phyloP scores from a whole-genome alignment of 306 rosid genomes.

The Pyrus communis region DNA sequence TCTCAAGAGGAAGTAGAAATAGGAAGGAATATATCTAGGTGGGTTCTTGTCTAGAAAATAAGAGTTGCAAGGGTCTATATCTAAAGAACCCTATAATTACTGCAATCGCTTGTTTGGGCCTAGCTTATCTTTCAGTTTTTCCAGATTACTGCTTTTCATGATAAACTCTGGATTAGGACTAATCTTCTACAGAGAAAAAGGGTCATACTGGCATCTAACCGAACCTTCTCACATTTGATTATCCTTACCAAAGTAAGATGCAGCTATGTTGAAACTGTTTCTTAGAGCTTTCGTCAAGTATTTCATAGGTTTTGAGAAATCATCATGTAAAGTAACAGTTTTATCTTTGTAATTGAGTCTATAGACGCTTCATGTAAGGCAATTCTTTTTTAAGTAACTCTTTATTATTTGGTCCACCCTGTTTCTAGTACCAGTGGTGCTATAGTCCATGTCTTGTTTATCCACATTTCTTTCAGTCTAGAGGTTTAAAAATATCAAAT shows the following conservation, averaged over 20 bases:
- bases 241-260: not conserved
- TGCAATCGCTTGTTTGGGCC: not conserved
- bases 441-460: not conserved
- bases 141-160: not conserved
- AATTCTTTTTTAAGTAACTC: not conserved
- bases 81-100: not conserved
- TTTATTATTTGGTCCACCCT: not conserved
- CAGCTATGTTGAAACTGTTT: not conserved
- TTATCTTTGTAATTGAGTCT: not conserved
- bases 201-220: not conserved
- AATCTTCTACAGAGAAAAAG: not conserved
- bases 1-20: not conserved
- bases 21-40: not conserved
- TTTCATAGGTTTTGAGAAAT: not conserved
- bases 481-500: not conserved
- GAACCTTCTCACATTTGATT: not conserved
- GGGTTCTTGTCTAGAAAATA: too few species aligned
- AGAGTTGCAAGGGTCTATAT: too few species aligned
- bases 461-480: not conserved
- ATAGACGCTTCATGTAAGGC: not conserved
- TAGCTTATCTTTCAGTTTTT: not conserved
- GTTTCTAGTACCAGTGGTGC: not conserved
- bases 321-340: not conserved
- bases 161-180: not conserved
- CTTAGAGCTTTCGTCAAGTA: not conserved